Conservation (phyloP, 2,329 filamentous ascomycete genomes). For the Beauveria pseudobassiana region DNA sequence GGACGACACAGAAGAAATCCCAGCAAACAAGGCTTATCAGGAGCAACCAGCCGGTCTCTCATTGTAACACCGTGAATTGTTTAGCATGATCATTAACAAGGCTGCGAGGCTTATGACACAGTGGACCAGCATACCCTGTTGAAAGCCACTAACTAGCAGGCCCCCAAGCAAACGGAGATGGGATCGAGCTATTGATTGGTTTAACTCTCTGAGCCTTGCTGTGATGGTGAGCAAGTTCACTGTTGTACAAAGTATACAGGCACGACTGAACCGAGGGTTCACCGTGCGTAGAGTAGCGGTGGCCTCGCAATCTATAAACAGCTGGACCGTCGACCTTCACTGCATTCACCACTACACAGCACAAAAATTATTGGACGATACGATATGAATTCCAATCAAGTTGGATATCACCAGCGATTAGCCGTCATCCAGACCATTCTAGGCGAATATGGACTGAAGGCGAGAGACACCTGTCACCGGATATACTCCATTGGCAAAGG, state of each 20-base stretch:
- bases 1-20: neutral
- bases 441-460: neutral
- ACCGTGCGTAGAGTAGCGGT: neutral
- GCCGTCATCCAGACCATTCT: neutral
- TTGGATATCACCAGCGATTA: neutral
- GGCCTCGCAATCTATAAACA: neutral
- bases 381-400: neutral
- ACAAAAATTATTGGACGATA: too few relatives aligned
- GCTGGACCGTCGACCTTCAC: too few relatives aligned
- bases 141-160: neutral
- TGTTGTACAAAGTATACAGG: neutral
- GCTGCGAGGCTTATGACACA: neutral
- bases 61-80: neutral
- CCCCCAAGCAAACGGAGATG: neutral
- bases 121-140: neutral
- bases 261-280: too few relatives aligned
- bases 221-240: neutral
- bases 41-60: neutral
- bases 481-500: neutral
- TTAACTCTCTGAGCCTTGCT: neutral
- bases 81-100: neutral
- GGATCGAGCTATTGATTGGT: neutral
- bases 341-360: neutral
- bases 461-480: neutral
- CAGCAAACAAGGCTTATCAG: neutral